phyloP scores from a whole-genome alignment of 1,284 basidiomycete species.

The Golubevia pallescens region DNA sequence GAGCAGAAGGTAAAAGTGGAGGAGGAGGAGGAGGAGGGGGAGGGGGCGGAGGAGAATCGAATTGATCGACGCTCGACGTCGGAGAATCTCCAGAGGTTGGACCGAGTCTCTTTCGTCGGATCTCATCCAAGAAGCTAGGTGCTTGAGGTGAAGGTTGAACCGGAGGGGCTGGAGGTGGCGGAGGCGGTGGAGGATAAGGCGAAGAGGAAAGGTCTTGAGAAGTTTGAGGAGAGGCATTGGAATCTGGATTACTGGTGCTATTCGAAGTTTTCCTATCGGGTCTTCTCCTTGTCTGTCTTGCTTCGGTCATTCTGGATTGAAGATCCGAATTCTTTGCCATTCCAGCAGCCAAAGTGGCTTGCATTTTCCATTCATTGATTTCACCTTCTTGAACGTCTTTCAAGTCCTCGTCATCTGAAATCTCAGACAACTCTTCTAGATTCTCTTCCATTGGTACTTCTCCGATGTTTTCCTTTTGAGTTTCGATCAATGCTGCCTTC shows the following conservation, averaged over 20 bases:
- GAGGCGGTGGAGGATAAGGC: slow-evolving; percentile 27
- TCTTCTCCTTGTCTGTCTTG: slow-evolving; percentile 33
- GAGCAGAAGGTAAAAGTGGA: slow-evolving; percentile 59
- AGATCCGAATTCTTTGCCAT: slow-evolving; percentile 58
- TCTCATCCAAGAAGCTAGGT: slow-evolving; percentile 1
- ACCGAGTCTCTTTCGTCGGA: not conserved
- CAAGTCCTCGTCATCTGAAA: slow-evolving; percentile 16
- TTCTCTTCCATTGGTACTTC: slow-evolving; percentile 1
- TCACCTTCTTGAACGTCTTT: slow-evolving; percentile 31
- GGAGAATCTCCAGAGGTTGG: not conserved
- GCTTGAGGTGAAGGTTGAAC: not conserved
- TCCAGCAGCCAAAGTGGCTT: slow-evolving; percentile 52
- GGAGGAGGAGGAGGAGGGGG: slow-evolving; percentile 60
- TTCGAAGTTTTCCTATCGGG: not conserved
- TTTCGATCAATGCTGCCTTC: slow-evolving; percentile 6
- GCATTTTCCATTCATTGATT: slow-evolving; percentile 54
- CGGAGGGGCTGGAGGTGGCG: slow-evolving; percentile 19
- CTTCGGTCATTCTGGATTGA: slow-evolving; percentile 53
- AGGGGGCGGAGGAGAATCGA: slow-evolving; percentile 17
- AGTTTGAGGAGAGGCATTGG: not conserved
- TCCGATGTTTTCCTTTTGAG: slow-evolving; percentile 11
- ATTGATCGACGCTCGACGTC: not conserved
- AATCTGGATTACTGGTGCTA: not conserved
- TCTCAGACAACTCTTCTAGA: not conserved
- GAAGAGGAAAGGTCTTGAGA: slow-evolving; percentile 4